Conservation (phyloP, 208 protist genomes). For the Tritrichomonas foetus region DNA sequence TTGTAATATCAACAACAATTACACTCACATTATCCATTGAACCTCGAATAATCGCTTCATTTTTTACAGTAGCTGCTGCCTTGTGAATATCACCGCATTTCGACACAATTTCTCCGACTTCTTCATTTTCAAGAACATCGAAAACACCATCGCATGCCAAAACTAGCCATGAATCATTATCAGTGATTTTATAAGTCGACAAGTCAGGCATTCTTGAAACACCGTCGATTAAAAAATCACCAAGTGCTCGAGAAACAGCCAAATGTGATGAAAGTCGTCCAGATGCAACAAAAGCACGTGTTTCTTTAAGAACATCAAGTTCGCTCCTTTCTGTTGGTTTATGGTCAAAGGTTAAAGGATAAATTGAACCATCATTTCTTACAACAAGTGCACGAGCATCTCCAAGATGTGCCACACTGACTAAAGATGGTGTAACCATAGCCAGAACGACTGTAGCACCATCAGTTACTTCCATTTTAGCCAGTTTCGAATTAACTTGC, state of each 20-base stretch:
- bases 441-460: background rate
- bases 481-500: background rate
- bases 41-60: background rate
- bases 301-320: background rate
- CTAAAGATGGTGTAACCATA: background rate
- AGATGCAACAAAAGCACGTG: background rate
- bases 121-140: slow-evolving; percentile 8
- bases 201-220: background rate
- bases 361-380: background rate
- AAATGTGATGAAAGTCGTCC: background rate
- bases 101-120: background rate
- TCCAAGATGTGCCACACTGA: background rate
- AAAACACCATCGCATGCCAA: slow-evolving; percentile 18
- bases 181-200: background rate
- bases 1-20: slow-evolving; percentile 17
- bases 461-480: background rate
- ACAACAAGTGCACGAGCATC: background rate
- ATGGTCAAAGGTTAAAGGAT: background rate
- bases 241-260: background rate
- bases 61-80: background rate
- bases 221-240: background rate
- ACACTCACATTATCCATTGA: background rate
- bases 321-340: background rate
- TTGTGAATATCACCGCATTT: background rate
- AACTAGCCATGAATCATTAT: background rate